Evolutionary conservation across 257 asterid genomes (phyloP).

Genomic region (Coffea canephora): DNA sequence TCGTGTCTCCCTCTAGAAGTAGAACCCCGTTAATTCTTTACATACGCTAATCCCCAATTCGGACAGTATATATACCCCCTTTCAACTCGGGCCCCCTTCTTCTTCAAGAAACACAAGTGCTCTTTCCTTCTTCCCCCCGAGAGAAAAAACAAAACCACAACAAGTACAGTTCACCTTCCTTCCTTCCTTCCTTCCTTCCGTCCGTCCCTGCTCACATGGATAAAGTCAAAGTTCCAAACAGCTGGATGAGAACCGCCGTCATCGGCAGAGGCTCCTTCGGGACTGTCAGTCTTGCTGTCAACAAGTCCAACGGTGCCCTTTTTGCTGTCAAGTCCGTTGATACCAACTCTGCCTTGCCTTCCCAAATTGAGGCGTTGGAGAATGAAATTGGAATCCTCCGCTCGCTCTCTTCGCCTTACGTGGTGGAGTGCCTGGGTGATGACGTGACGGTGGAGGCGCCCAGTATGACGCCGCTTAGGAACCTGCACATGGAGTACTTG

Average conservation of each 20-base stretch:
- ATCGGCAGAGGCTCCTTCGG: constrained; percentile 60
- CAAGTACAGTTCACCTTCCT: background rate
- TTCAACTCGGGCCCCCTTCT: background rate
- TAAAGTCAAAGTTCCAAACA: background rate
- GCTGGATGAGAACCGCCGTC: constrained; percentile 42
- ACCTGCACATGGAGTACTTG: constrained; percentile 54
- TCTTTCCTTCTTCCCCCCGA: background rate
- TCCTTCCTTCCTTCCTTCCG: background rate
- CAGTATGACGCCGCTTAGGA: constrained; percentile 20
- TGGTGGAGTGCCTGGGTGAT: constrained; percentile 52
- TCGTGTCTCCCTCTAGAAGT: constrained; percentile 8
- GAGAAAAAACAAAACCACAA: background rate
- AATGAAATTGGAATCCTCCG: constrained; percentile 48
- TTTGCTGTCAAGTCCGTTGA: constrained; percentile 62
- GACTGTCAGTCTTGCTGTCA: constrained; percentile 40
- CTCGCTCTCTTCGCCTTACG: constrained; percentile 48
- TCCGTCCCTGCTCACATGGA: constrained; percentile 14
- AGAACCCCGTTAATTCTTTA: constrained; percentile 1
- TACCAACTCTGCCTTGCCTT: constrained; percentile 18
- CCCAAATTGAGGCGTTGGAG: constrained; percentile 45
- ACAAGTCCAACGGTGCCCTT: constrained; percentile 25
- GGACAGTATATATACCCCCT: background rate
- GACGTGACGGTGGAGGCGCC: constrained; percentile 29
- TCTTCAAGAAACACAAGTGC: background rate
- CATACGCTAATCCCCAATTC: background rate